Percentiles rank a stretch among this genome's conserved stretches.
These are phyloP conservation scores for Claviceps digitariae DNA, from an alignment of 2,329 filamentous ascomycete genomes.

Conservation along the genomic window DNA sequence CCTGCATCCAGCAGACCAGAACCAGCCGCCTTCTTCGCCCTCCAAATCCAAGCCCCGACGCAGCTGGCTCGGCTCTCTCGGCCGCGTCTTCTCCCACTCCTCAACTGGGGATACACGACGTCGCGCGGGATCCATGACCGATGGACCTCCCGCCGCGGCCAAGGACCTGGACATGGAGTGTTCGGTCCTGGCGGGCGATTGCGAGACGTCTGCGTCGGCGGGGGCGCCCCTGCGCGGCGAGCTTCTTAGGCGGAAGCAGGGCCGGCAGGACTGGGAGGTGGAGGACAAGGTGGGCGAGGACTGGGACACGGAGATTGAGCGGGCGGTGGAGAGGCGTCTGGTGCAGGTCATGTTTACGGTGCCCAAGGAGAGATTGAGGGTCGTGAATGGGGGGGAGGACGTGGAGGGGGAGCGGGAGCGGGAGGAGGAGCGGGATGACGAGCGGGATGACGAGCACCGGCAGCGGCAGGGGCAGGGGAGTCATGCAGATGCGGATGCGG, in stretches of 20 bases:
- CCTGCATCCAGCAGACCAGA: conserved; percentile 7
- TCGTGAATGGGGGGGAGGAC: conserved; percentile 67
- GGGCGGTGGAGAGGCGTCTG: conserved; percentile 53
- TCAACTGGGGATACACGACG: too few species aligned
- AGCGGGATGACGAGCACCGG: too few species aligned
- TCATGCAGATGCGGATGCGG: too few species aligned
- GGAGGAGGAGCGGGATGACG: too few species aligned
- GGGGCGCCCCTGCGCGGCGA: conserved; percentile 26
- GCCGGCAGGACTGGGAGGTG: conserved; percentile 39
- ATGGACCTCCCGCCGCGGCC: conserved; percentile 7
- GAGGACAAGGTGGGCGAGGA: conserved; percentile 20
- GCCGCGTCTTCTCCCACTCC: conserved; percentile 44
- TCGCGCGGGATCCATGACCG: too few species aligned
- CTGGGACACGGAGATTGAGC: conserved; percentile 69
- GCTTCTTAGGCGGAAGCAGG: conserved; percentile 40
- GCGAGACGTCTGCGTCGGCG: conserved; percentile 26
- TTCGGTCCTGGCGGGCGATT: conserved; percentile 18
- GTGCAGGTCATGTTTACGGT: conserved; percentile 90
- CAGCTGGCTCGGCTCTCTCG: conserved; percentile 57
- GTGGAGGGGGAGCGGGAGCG: too few species aligned
- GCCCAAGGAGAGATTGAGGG: conserved; percentile 68
- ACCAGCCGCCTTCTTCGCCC: conserved; percentile 35
- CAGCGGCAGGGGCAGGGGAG: too few species aligned
- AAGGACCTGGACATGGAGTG: conserved; percentile 13
- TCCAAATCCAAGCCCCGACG: conserved; percentile 42